These are phyloP conservation scores for Candida stauntonica DNA, from an alignment of 805 yeast species.

Conservation along the genomic window DNA sequence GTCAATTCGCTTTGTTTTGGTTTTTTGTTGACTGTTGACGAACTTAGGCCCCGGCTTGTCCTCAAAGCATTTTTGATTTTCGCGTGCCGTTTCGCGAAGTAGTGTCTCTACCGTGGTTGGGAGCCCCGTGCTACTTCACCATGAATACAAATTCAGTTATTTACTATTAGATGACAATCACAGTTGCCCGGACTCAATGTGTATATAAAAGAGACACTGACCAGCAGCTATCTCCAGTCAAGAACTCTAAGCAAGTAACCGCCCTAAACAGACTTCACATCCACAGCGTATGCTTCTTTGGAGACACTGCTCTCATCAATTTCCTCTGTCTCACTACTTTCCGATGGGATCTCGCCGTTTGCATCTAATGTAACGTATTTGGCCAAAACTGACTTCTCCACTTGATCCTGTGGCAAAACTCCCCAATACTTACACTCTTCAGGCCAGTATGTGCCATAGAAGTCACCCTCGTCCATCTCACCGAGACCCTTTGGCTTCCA, in stretches of 20 bases:
- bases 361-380: conserved; percentile 4
- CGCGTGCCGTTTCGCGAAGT: neutral
- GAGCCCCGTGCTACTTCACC: neutral
- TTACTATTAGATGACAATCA: no score
- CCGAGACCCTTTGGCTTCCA: conserved; percentile 11
- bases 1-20: no score
- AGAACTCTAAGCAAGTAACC: neutral
- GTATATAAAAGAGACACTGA: neutral
- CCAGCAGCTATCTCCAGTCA: neutral
- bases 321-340: neutral
- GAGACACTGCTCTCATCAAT: neutral
- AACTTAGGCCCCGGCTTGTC: no score
- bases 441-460: conserved; percentile 10
- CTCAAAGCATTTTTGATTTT: neutral
- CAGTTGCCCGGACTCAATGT: no score
- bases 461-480: conserved; percentile 13
- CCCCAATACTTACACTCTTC: conserved; percentile 12
- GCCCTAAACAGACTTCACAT: neutral
- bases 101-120: neutral
- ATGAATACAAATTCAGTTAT: no score
- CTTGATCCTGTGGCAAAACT: conserved; percentile 9
- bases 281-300: neutral
- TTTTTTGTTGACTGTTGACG: neutral
- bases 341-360: neutral
- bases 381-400: conserved; percentile 7